Evolutionary conservation across 2,329 filamentous ascomycete genomes (phyloP).

Genomic region (Paecilomyces sp.): DNA sequence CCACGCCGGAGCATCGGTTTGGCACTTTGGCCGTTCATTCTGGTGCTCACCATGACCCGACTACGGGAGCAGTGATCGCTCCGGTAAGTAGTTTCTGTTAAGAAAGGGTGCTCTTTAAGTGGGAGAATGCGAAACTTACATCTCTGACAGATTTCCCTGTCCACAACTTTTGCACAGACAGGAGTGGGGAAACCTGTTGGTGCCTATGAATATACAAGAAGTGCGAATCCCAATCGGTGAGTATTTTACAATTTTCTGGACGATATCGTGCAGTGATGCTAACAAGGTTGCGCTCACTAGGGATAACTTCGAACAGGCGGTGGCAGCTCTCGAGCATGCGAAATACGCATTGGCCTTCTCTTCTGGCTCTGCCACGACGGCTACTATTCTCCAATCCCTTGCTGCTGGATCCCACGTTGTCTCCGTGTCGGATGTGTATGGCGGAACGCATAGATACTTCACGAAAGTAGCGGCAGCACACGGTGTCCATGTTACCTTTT

Average conservation of each 20-base stretch:
- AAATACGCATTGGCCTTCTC: conserved; percentile 90
- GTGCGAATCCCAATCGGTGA: conserved; percentile 80
- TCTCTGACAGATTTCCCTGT: conserved; percentile 67
- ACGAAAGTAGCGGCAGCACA: conserved; percentile 94
- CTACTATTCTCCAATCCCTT: conserved; percentile 85
- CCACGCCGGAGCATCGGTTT: conserved; percentile 71
- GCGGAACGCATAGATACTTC: conserved; percentile 97
- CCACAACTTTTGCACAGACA: conserved; percentile 91
- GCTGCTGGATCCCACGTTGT: conserved; percentile 89
- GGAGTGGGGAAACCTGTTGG: conserved; percentile 82
- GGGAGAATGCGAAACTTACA: conserved; percentile 8
- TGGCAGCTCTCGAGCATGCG: conserved; percentile 88
- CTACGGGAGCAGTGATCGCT: conserved; percentile 92
- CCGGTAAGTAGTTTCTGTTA: conserved; percentile 42
- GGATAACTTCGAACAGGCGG: conserved; percentile 84
- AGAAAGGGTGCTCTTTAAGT: not conserved
- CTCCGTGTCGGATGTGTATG: conserved; percentile 95
- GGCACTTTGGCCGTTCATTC: conserved; percentile 94
- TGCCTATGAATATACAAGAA: conserved; percentile 86
- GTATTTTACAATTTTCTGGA: conserved; percentile 8
- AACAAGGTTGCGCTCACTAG: conserved; percentile 30
- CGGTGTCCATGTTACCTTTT: conserved; percentile 90
- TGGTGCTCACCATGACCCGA: conserved; percentile 80
- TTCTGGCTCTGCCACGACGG: conserved; percentile 89
- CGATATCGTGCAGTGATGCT: not conserved